These are phyloP conservation scores for Xylariaceae sp. DNA, from an alignment of 2,329 filamentous ascomycete genomes.

Conservation along the genomic window DNA sequence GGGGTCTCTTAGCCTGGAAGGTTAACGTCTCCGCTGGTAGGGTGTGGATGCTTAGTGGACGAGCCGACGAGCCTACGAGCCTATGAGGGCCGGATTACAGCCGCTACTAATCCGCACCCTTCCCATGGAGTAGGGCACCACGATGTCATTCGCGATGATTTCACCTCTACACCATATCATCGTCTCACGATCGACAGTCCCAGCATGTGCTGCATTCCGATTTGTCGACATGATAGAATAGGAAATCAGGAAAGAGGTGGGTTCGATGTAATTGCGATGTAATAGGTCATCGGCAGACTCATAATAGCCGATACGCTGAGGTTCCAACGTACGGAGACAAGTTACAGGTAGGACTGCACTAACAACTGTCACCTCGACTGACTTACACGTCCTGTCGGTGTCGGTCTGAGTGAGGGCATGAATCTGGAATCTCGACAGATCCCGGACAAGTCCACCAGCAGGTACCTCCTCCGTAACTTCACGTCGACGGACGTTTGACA, in stretches of 20 bases:
- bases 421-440: too few species aligned
- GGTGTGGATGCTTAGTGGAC: background rate
- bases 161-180: background rate
- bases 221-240: background rate
- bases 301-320: background rate
- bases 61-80: too few species aligned
- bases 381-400: too few species aligned
- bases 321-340: too few species aligned
- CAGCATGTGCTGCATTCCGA: background rate
- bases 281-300: background rate
- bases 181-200: background rate
- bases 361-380: too few species aligned
- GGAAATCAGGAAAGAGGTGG: background rate
- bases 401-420: too few species aligned
- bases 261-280: background rate
- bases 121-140: too few species aligned
- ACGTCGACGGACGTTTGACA: background rate
- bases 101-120: too few species aligned
- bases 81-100: too few species aligned
- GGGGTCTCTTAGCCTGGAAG: background rate
- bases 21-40: too few species aligned
- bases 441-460: background rate
- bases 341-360: too few species aligned
- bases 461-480: background rate
- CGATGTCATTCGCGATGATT: background rate